Base-by-base conservation (phyloP, 2,329 filamentous ascomycete species). In the Fusarium anguioides region DNA sequence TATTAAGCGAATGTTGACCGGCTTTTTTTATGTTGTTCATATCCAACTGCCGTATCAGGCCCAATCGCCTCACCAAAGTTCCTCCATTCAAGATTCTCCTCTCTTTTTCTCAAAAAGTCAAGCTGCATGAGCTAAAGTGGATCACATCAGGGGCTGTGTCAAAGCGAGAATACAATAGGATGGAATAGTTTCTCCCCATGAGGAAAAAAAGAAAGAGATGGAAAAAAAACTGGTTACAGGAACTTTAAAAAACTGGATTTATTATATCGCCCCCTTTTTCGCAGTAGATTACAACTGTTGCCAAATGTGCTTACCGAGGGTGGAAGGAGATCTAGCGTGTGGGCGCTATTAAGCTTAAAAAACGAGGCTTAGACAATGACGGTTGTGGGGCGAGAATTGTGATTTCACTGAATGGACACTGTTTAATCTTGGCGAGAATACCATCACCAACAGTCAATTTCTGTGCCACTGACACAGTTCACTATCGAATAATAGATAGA, bases 261-360 rank as follows among this genome's bases (percentile, higher is more conserved):
- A 26, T 26, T 18, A 10, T 26, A 5, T 27, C 23, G 24, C 58
- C 59, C 60, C 27, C 49, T 55, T 62, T 61, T 33, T 33, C 8
- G 6, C 26, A 27, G 26, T 4, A 29, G 5, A n/a, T n/a, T n/a
- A n/a, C n/a, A n/a, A n/a, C n/a, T n/a, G n/a, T 31, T 31, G 14
- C 14, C 14, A 14, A 31, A 7, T 31, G 39, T 18, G 23, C n/a
- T 40, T 49, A 18, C 46, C 21, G 23, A 31, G 37, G 54, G 33
- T 31, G 39, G 20, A 27, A 53, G 29, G 45, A 59, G 58, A 63
- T 57, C 60, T 63, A 63, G 60, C 58, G 60, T 45, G 21, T 56
- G 57, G 39, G 44, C 37, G 44, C 35, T 57, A 63, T 63, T 63
- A 63, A 63, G 60, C 60, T 63, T 63, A 63, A 63, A 62, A 59